Evolutionary conservation across 2,329 filamentous ascomycete genomes (phyloP).

Genomic region (Penicillium expansum): DNA sequence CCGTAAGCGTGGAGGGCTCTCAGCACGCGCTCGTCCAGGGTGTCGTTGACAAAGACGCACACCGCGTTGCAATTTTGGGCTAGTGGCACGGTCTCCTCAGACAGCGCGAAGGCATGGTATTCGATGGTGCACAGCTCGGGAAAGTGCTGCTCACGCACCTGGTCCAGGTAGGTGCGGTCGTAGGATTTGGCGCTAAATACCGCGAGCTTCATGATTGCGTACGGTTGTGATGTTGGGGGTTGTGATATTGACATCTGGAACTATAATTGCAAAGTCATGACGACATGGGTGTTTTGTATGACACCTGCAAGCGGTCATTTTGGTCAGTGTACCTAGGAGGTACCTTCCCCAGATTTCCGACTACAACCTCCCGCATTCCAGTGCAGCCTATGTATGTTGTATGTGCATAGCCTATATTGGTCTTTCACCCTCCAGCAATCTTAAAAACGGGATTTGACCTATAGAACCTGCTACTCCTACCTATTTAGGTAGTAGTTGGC

Average conservation of each 20-base stretch:
- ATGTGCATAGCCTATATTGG: not conserved
- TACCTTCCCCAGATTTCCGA: not conserved
- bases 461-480: not conserved
- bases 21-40: slow-evolving; percentile 53
- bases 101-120: slow-evolving; percentile 60
- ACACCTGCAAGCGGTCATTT: slow-evolving; percentile 1
- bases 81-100: slow-evolving; percentile 55
- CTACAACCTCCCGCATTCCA: slow-evolving; percentile 1
- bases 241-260: not conserved
- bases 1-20: slow-evolving; percentile 50
- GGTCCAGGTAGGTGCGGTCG: slow-evolving; percentile 56
- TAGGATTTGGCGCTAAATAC: slow-evolving; percentile 66
- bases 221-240: too few relatives aligned
- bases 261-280: slow-evolving; percentile 3
- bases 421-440: not conserved
- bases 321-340: not conserved
- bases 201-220: slow-evolving; percentile 54
- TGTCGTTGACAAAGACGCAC: slow-evolving; percentile 69
- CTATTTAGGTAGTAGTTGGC: not conserved
- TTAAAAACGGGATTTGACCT: not conserved
- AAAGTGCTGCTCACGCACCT: slow-evolving; percentile 34
- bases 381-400: too few relatives aligned
- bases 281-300: not conserved
- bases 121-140: slow-evolving; percentile 47
- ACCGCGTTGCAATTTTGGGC: slow-evolving; percentile 56